Evolutionary conservation across 139 green algal species (phyloP).

Genomic region (Chlamydomonas schloesseri): DNA sequence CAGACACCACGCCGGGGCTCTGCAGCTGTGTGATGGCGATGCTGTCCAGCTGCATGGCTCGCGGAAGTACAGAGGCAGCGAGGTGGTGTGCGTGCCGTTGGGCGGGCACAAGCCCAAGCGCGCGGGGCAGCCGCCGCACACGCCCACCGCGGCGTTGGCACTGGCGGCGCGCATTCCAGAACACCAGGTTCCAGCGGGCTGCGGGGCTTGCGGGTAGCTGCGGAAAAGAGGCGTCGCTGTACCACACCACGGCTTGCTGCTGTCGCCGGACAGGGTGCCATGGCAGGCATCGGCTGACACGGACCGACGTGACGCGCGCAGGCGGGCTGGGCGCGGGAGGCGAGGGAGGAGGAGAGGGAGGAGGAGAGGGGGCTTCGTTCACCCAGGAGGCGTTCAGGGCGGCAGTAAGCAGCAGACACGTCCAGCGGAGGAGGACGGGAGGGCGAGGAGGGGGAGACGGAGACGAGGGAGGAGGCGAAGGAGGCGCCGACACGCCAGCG

Average conservation of each 20-base stretch:
- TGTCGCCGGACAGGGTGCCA: neutral
- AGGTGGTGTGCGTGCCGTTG: neutral
- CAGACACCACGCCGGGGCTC: too few species aligned
- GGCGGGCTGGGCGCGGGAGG: neutral
- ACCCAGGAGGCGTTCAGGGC: too few species aligned
- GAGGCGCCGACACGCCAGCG: neutral
- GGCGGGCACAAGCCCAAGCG: conserved; percentile 3
- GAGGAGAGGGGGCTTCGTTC: neutral
- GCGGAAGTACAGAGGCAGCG: neutral
- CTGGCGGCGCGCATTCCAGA: neutral
- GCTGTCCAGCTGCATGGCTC: too few species aligned
- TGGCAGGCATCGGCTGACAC: neutral
- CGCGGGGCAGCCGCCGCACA: neutral
- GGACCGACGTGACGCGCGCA: neutral
- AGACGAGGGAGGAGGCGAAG: neutral
- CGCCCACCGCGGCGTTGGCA: neutral
- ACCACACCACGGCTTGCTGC: conserved; percentile 4
- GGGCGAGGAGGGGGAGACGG: neutral
- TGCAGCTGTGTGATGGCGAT: too few species aligned
- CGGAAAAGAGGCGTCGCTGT: conserved; percentile 1
- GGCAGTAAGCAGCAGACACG: too few species aligned
- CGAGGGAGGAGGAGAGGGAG: neutral
- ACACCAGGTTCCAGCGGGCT: conserved; percentile 34
- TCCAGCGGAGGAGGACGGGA: neutral
- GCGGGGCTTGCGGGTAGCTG: neutral